phyloP scores from a whole-genome alignment of 1,284 basidiomycete species.

The Irpex sp. region DNA sequence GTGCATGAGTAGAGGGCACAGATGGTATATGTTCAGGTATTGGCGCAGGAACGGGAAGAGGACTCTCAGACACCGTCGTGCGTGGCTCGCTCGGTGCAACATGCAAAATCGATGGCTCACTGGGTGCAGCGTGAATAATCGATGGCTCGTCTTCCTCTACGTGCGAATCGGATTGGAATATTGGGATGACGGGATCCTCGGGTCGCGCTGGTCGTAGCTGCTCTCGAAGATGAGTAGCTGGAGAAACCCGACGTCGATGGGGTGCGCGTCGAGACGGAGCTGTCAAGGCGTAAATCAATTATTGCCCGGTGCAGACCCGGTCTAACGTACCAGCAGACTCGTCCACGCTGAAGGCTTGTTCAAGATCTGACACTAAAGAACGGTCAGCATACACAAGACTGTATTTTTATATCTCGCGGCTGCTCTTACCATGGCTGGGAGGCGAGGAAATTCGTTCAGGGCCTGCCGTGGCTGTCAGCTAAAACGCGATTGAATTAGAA shows the following conservation, averaged over 20 bases:
- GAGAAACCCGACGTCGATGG: neutral
- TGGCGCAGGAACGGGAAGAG: slow-evolving; percentile 4
- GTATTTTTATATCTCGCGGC: neutral
- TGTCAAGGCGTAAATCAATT: neutral
- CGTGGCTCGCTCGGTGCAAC: neutral
- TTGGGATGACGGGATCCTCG: slow-evolving; percentile 16
- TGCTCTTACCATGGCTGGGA: neutral
- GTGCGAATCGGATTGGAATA: slow-evolving; percentile 8
- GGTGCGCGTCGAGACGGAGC: neutral
- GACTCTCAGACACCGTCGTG: neutral
- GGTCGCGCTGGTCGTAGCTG: slow-evolving; percentile 12
- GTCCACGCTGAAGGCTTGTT: slow-evolving; percentile 11
- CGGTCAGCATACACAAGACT: neutral
- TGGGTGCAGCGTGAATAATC: neutral
- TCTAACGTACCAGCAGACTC: slow-evolving; percentile 9
- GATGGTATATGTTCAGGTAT: neutral
- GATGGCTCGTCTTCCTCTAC: neutral
- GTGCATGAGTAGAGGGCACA: neutral
- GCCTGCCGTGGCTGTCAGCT: neutral
- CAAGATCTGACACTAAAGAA: slow-evolving; percentile 8
- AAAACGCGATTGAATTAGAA: neutral
- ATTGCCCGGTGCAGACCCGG: neutral
- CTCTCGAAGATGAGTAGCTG: slow-evolving; percentile 7
- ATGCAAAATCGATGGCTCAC: neutral
- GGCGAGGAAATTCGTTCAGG: neutral